These are phyloP conservation scores for Malassezia nana DNA, from an alignment of 1,284 basidiomycete species.

Conservation along the genomic window DNA sequence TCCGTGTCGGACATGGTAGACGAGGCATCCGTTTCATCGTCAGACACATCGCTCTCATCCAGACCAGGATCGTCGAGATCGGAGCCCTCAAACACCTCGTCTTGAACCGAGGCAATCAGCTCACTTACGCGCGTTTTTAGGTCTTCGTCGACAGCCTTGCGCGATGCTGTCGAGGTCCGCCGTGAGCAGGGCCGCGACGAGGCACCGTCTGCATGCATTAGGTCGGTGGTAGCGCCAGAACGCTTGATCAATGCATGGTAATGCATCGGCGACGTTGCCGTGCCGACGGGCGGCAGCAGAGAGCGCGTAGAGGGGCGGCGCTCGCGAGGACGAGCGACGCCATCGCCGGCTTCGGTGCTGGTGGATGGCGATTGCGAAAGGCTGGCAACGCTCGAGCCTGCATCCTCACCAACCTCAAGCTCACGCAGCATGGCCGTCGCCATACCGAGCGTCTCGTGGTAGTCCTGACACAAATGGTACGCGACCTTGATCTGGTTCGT, in stretches of 20 bases:
- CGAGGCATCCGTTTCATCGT: slow-evolving; percentile 25
- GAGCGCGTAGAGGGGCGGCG: not conserved
- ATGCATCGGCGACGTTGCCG: slow-evolving; percentile 13
- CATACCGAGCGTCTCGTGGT: slow-evolving; percentile 72
- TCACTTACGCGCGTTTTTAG: slow-evolving; percentile 10
- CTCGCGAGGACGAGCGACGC: not conserved
- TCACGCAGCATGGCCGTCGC: slow-evolving; percentile 9
- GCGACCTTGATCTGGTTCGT: slow-evolving; percentile 95
- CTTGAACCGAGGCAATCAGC: slow-evolving; percentile 23
- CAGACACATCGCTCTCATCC: slow-evolving; percentile 28
- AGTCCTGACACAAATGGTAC: slow-evolving; percentile 84
- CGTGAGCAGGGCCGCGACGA: slow-evolving; percentile 2
- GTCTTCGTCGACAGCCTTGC: slow-evolving; percentile 5
- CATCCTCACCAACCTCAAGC: slow-evolving; percentile 17
- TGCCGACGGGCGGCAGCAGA: not conserved
- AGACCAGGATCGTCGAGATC: slow-evolving; percentile 28
- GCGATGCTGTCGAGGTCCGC: slow-evolving; percentile 10
- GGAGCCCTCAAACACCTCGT: slow-evolving; percentile 22
- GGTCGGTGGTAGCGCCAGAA: slow-evolving; percentile 13
- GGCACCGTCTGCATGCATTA: slow-evolving; percentile 7
- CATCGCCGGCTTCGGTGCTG: slow-evolving; percentile 18
- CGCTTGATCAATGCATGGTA: slow-evolving; percentile 19
- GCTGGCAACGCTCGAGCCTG: slow-evolving; percentile 11
- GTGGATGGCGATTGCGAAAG: slow-evolving; percentile 51
- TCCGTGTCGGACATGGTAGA: slow-evolving; percentile 20